Percentiles rank a stretch among this genome's conserved stretches.
phyloP scores from a whole-genome alignment of 768 basidiomycete genomes.

The Boletus speciosus region DNA sequence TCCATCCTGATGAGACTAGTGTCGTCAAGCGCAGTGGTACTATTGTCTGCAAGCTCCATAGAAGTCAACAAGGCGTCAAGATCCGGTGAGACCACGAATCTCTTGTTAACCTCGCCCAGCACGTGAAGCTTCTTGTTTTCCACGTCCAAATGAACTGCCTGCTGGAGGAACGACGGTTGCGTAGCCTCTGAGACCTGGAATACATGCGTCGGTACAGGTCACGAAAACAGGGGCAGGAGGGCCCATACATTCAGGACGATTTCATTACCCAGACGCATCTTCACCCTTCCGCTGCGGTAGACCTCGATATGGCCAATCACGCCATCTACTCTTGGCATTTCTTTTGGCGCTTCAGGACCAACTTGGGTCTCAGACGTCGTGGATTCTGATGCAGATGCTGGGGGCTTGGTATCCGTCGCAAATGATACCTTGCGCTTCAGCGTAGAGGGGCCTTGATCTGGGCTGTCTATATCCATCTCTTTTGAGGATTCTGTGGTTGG shows the following conservation, averaged over 20 bases:
- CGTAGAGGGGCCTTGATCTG: conserved; percentile 24
- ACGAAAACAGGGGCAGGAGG: neutral
- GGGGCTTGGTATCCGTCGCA: conserved; percentile 55
- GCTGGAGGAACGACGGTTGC: conserved; percentile 84
- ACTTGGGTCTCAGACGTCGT: conserved; percentile 17
- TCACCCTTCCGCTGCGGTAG: conserved; percentile 80
- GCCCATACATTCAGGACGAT: conserved; percentile 75
- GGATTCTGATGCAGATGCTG: conserved; percentile 30
- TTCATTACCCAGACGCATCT: conserved; percentile 78
- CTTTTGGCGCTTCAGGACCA: conserved; percentile 23
- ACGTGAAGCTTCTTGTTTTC: conserved; percentile 58
- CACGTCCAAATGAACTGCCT: conserved; percentile 71
- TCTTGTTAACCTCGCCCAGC: conserved; percentile 83
- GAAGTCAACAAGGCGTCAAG: conserved; percentile 68
- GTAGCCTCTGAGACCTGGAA: conserved; percentile 75
- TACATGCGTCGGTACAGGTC: neutral
- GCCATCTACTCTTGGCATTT: conserved; percentile 56
- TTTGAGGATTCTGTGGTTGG: conserved; percentile 27
- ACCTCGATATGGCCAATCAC: conserved; percentile 82
- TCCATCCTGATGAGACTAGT: conserved; percentile 58
- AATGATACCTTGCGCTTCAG: conserved; percentile 55
- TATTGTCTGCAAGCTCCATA: conserved; percentile 52
- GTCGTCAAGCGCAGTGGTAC: conserved; percentile 36
- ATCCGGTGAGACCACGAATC: conserved; percentile 82
- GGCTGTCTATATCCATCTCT: conserved; percentile 34